phyloP scores from a whole-genome alignment of 2,329 filamentous ascomycete species.

The Claviceps pazoutovae region DNA sequence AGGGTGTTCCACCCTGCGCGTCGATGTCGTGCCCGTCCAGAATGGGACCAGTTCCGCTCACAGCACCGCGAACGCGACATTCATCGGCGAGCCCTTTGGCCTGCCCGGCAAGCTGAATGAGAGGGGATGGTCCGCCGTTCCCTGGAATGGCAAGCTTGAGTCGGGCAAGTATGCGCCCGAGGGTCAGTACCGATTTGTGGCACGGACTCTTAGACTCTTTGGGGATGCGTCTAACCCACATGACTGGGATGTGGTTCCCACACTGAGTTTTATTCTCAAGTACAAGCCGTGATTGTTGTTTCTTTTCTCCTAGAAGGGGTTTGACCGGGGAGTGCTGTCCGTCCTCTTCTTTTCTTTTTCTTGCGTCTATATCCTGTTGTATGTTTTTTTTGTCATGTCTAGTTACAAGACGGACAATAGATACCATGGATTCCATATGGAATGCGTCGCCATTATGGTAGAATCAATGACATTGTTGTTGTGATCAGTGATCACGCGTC shows the following conservation, averaged over 20 bases:
- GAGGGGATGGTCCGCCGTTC: conserved; percentile 3
- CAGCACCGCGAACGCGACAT: conserved; percentile 23
- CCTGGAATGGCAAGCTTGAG: conserved; percentile 31
- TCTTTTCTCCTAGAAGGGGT: neutral
- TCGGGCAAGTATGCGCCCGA: conserved; percentile 30
- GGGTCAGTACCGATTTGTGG: conserved; percentile 32
- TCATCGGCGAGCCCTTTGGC: conserved; percentile 24
- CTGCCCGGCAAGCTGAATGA: conserved; percentile 21
- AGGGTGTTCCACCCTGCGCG: conserved; percentile 28
- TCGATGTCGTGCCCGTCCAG: conserved; percentile 25
- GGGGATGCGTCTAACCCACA: conserved; percentile 26
- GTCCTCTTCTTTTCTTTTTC: no score
- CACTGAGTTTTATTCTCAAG: conserved; percentile 27
- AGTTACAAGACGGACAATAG: no score
- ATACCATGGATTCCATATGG: no score
- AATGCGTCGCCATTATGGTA: no score
- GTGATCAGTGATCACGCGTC: no score
- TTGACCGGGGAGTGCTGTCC: no score
- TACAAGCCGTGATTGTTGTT: conserved; percentile 16
- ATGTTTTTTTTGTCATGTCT: no score
- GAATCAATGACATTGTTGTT: no score
- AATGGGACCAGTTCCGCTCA: conserved; percentile 10
- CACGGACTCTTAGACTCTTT: conserved; percentile 34
- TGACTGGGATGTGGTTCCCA: conserved; percentile 32
- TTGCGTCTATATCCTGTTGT: no score